These are phyloP conservation scores for Vanrija sp. DNA, from an alignment of 1,284 basidiomycete genomes.

Conservation along the genomic window DNA sequence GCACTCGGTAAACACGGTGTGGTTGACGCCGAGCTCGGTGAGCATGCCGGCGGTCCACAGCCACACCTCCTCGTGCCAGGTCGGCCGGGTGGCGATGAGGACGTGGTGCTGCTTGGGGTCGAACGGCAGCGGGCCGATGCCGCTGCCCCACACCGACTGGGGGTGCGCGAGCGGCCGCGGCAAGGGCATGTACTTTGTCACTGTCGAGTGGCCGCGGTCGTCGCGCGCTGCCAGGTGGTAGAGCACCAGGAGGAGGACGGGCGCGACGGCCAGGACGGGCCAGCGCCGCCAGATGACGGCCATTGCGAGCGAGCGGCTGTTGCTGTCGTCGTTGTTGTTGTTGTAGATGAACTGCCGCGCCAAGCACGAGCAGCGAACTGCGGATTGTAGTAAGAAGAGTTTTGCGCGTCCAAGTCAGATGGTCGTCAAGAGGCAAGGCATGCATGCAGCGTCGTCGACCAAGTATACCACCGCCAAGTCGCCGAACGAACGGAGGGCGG, in stretches of 20 bases:
- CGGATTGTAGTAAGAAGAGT: too few relatives aligned
- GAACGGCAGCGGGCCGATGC: not conserved
- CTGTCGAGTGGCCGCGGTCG: not conserved
- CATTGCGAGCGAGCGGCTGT: too few relatives aligned
- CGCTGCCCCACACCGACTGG: too few relatives aligned
- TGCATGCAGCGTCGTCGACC: too few relatives aligned
- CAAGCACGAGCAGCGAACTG: too few relatives aligned
- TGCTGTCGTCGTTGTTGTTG: too few relatives aligned
- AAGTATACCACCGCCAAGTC: too few relatives aligned
- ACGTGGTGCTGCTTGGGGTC: not conserved
- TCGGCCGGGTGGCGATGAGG: not conserved
- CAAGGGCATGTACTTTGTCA: not conserved
- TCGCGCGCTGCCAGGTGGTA: not conserved
- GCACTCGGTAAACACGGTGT: not conserved
- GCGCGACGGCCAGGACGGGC: not conserved
- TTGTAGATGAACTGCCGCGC: too few relatives aligned
- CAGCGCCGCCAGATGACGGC: not conserved
- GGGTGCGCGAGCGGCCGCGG: too few relatives aligned
- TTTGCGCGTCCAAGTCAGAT: too few relatives aligned
- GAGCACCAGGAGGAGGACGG: not conserved
- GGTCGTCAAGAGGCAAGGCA: too few relatives aligned
- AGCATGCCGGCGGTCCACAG: conserved; percentile 1
- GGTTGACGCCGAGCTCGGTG: not conserved
- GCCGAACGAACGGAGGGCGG: too few relatives aligned
- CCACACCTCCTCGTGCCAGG: conserved; percentile 5